phyloP scores from a whole-genome alignment of 208 protist genomes.

The Trypanosoma vivax region DNA sequence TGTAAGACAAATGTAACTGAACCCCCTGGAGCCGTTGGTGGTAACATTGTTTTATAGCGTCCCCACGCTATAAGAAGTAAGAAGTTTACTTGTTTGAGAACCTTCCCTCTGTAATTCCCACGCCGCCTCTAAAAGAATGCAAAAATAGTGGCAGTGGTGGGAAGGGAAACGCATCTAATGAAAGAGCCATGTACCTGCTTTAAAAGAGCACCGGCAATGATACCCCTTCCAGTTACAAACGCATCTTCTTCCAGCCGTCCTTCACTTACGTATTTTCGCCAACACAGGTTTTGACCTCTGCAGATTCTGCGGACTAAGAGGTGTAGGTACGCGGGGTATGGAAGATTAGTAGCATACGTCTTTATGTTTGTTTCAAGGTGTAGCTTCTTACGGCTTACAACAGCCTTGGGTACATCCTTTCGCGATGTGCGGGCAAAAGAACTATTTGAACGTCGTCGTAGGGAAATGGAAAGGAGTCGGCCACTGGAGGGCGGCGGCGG shows the following conservation, averaged over 20 bases:
- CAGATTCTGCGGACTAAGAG: too few species aligned
- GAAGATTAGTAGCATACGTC: background rate
- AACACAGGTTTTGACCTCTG: too few species aligned
- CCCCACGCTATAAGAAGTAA: too few species aligned
- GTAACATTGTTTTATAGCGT: too few species aligned
- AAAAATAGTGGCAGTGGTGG: background rate
- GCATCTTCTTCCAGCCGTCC: background rate
- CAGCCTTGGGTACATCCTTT: background rate
- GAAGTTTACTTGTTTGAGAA: background rate
- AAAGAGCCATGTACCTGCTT: too few species aligned
- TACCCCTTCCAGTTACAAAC: too few species aligned
- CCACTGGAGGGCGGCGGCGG: background rate
- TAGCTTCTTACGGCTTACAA: background rate
- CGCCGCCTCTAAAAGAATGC: background rate
- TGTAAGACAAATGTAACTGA: too few species aligned
- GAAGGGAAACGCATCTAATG: too few species aligned
- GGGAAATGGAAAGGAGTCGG: background rate
- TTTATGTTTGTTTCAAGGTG: background rate
- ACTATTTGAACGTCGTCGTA: background rate
- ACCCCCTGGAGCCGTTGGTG: too few species aligned
- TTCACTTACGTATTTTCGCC: background rate
- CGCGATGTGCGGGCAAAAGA: slow-evolving; percentile 1
- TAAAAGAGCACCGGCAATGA: background rate
- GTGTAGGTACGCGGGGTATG: too few species aligned
- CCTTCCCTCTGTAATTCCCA: background rate